Percentiles rank a stretch among this genome's conserved stretches.
Conservation (phyloP, 345 rosid genomes). For the Citrus reticulata region DNA sequence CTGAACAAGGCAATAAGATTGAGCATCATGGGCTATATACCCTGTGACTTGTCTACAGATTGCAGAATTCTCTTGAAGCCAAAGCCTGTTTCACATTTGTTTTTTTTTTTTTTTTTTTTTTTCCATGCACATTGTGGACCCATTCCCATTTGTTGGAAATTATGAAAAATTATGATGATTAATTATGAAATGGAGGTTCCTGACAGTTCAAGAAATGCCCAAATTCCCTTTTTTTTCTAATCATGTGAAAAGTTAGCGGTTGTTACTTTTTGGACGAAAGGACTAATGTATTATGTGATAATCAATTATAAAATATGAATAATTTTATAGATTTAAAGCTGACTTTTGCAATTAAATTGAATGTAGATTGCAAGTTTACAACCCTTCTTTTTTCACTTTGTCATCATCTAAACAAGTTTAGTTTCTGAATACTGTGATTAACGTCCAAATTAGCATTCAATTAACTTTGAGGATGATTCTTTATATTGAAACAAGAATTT, state of each 20-base stretch:
- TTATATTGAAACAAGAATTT: background rate
- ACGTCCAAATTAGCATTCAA: background rate
- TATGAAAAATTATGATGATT: background rate
- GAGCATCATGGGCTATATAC: conserved; percentile 4
- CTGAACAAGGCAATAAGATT: conserved; percentile 23
- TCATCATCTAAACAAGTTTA: background rate
- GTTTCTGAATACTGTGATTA: background rate
- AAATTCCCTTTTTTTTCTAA: background rate
- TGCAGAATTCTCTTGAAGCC: conserved; percentile 25
- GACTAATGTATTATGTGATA: background rate
- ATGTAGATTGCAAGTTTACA: background rate
- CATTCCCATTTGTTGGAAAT: background rate
- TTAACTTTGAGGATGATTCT: background rate
- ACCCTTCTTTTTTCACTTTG: background rate
- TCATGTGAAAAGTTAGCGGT: background rate
- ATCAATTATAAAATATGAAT: background rate
- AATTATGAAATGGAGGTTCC: conserved; percentile 16
- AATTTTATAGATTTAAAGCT: too few species aligned
- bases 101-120: background rate
- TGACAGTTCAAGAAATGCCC: conserved; percentile 14
- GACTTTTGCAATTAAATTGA: background rate
- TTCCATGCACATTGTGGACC: conserved; percentile 3
- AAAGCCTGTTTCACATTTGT: conserved; percentile 22
- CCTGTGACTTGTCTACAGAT: background rate
- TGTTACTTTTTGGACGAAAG: background rate